Percentiles rank a stretch among this genome's conserved stretches.
Conservation (phyloP, 495 filamentous ascomycete species). For the Collariella sp. region DNA sequence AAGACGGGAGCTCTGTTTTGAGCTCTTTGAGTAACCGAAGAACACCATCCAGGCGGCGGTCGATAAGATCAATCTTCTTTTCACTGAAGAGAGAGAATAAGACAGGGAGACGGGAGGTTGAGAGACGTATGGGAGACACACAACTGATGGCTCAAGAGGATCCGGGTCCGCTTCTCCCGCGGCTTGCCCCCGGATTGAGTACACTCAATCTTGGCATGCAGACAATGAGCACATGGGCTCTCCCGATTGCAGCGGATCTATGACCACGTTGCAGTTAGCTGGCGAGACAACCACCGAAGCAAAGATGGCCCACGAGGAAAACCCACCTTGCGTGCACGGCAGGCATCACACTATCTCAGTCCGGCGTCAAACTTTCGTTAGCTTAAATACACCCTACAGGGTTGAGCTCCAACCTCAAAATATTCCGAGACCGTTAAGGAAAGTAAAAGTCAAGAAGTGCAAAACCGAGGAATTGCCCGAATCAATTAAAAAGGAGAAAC, state of each 20-base stretch:
- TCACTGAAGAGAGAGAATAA: constrained; percentile 38
- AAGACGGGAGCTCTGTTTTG: constrained; percentile 10
- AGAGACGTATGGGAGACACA: neutral
- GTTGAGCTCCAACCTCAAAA: no score
- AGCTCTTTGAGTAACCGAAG: constrained; percentile 38
- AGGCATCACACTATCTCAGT: constrained; percentile 15
- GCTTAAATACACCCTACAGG: no score
- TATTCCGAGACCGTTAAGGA: no score
- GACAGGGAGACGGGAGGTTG: neutral
- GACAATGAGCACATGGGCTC: constrained; percentile 17
- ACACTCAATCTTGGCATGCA: constrained; percentile 20
- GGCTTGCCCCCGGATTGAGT: constrained; percentile 8
- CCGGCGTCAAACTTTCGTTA: neutral
- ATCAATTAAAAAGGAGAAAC: neutral
- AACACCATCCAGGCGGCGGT: constrained; percentile 51
- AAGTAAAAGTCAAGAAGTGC: no score
- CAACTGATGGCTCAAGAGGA: constrained; percentile 21
- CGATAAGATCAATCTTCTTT: constrained; percentile 57
- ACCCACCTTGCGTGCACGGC: constrained; percentile 15
- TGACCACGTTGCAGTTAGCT: neutral
- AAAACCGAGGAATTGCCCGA: no score
- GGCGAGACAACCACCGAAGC: no score
- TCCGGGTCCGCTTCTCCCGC: constrained; percentile 15
- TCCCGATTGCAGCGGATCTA: constrained; percentile 48
- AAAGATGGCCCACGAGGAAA: neutral